A percentile compares a stretch with the other conserved stretches of the same genome.
Evolutionary conservation across 495 filamentous ascomycete genomes (phyloP).

Genomic region (Hypoxylon intermedium): DNA sequence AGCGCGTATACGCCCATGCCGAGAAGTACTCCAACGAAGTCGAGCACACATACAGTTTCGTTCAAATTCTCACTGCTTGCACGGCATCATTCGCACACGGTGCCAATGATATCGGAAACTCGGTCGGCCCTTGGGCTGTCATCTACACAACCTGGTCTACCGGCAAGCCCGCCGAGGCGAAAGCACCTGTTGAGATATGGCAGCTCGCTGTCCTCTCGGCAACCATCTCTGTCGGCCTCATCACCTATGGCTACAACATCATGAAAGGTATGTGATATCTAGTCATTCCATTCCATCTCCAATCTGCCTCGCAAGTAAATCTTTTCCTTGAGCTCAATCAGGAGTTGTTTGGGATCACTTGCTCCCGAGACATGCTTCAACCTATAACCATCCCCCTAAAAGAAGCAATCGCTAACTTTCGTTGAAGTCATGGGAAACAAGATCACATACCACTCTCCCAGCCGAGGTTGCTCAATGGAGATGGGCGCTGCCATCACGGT

Average conservation of each 20-base stretch:
- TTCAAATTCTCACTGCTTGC: conserved; percentile 68
- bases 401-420: no score
- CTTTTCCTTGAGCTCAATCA: no score
- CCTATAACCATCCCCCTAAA: no score
- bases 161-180: conserved; percentile 52
- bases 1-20: conserved; percentile 63
- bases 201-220: conserved; percentile 61
- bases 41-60: conserved; percentile 69
- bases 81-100: conserved; percentile 72
- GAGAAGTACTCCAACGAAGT: conserved; percentile 69
- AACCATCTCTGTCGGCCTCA: conserved; percentile 63
- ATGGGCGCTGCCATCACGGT: conserved; percentile 72
- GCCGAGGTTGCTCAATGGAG: conserved; percentile 69
- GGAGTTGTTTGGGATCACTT: no score
- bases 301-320: no score
- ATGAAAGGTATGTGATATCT: no score
- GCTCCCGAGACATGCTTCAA: no score
- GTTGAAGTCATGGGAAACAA: conserved; percentile 73
- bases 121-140: conserved; percentile 68
- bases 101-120: conserved; percentile 72
- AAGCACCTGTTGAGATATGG: conserved; percentile 65
- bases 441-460: conserved; percentile 71
- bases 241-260: conserved; percentile 73
- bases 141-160: conserved; percentile 67
- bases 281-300: no score